Evolutionary conservation across 2,329 filamentous ascomycete genomes (phyloP), one percentile per base, ranked within the genome.

Genomic region (Aspergillus sp.): DNA sequence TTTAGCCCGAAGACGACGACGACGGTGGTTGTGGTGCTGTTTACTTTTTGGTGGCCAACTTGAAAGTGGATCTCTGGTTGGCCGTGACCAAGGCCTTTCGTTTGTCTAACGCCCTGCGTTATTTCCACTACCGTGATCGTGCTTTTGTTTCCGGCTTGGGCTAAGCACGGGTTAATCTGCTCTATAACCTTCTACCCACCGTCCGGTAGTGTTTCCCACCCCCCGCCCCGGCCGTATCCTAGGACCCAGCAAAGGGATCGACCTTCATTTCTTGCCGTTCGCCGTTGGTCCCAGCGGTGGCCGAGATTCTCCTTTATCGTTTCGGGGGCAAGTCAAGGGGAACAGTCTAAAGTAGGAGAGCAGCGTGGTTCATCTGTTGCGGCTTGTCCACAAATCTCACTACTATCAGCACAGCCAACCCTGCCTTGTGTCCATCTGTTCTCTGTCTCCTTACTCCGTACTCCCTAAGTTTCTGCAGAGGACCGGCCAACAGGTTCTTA

Each of bases 121-220:
- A 71, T 73, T 72, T 68, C 69, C 71, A 73, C 69, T 66, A 51
- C 65, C 65, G 52, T 63, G 57, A 59, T 63, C 49, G 49, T 63
- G 60, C 57, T 59, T 58, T 57, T 58, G 60, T 62, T 63, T 62
- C 62, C 64, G 65, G 65, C 66, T 70, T 69, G 65, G 53, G 62
- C 60, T 65, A 63, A 63, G 58, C 60, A 60, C 64, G 53, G 61
- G 63, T 67, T 67, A 66, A 65, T 66, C 59, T 67, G 61, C 61
- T 61, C 66, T 65, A 62, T 64, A 61, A 51, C 59, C 61, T 63
- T 58, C 56, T 60, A 60, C 60, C 63, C 63, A 67, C 57, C 43
- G 51, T 59, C 61, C 55, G 51, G 67, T 58, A 62, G 54, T 41
- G 56, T 60, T 12, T n/a, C 41, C 41, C 41, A n/a, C 52, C 39